A percentile compares a stretch with the other conserved stretches of the same genome.
Evolutionary conservation across 371 early-diverging fungal genomes (phyloP).

Genomic region (Apophysomyces variabilis): DNA sequence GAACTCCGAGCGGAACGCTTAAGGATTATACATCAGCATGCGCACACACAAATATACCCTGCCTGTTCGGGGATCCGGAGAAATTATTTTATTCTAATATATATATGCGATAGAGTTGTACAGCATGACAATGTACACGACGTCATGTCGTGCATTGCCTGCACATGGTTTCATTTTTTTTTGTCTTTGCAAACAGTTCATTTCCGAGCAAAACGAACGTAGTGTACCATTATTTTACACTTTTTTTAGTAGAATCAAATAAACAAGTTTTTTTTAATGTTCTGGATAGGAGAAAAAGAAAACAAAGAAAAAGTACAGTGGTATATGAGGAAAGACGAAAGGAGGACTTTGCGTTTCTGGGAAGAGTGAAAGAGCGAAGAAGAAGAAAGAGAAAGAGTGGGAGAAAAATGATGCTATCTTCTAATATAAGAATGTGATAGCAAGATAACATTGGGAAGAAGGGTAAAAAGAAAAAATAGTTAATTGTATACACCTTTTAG

Average conservation of each 20-base stretch:
- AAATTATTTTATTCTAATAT: no score
- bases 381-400: not conserved
- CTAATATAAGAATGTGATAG: no score
- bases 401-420: not conserved
- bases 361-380: not conserved
- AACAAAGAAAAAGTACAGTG: slow-evolving; percentile 2
- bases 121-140: slow-evolving; percentile 9
- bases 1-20: no score
- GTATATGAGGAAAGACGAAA: not conserved
- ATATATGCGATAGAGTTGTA: slow-evolving; percentile 7
- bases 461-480: not conserved
- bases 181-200: slow-evolving; percentile 5
- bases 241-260: not conserved
- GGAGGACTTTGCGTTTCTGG: not conserved
- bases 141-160: slow-evolving; percentile 10
- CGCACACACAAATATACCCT: no score
- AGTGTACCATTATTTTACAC: not conserved
- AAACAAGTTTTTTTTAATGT: not conserved
- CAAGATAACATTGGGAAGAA: not conserved
- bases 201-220: not conserved
- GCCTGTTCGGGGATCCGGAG: no score
- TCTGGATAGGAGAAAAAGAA: no score
- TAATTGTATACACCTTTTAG: slow-evolving; percentile 8
- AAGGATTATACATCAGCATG: no score
- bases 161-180: slow-evolving; percentile 2